Evolutionary conservation across 768 basidiomycete genomes (phyloP), one percentile per base, ranked within the genome.

Genomic region (Piloderma croceum): DNA sequence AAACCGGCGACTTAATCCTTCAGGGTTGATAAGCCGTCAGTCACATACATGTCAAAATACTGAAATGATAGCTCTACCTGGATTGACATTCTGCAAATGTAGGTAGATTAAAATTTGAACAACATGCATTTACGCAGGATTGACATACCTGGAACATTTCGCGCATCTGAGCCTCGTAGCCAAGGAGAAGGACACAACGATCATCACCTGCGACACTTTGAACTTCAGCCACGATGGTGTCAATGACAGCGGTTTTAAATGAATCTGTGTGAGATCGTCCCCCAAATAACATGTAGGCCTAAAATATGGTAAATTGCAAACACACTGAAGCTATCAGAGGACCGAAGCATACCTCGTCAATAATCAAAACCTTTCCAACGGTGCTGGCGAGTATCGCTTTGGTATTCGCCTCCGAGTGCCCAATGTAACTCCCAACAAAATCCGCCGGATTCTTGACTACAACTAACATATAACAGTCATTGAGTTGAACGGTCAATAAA

Each of bases 211-310:
- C 77, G 0, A 70, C 69, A 33, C 71, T 80, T 48, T 85, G 82
- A 3, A 85, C 73, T 54, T 85, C 83, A 0, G 83, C 83, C 0
- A 85, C 82, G 21, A 85, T 73, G 0, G 82, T 83, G 50, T 85
- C 83, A 21, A 84, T 81, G 31, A 85, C 83, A 0, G 80, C 70
- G 2, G 77, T 79, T 46, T 82, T 83, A 58, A 61, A 83, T 0
- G 65, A 55, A 46, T 84, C 79, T 12, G 48, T 60, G 7, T 53
- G 29, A 32, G 54, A 41, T 5, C 58, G 54, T 23, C 71, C 71
- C n/a, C 68, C 64, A 44, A 82, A 78, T 6, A 84, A 60, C 77
- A 79, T 80, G 47, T 75, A 85, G 4, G 82, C 82, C 82, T 83
- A 43, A n/a, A 24, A 12, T 10, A 15, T n/a, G 22, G 34, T 35